Base-by-base conservation (phyloP, 1,284 basidiomycete species). In the Pholiota adiposa region DNA sequence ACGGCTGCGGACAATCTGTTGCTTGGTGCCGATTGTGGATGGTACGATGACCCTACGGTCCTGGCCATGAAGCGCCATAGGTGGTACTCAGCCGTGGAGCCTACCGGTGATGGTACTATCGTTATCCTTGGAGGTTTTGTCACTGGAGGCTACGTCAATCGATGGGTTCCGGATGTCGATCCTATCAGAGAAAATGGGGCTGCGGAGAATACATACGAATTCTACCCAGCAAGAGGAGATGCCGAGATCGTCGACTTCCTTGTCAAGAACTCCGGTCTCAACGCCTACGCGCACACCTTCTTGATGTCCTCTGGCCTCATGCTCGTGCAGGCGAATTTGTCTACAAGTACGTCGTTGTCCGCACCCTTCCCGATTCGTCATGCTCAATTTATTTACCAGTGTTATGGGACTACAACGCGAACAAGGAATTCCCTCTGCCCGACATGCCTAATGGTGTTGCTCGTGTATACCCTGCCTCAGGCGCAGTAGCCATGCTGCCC, bases 391-490 rank as follows among this genome's bases (percentile, higher is more conserved):
- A n/a, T 33, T 31, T 54, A 7, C 25, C 54, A 89, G 87, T 83
- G 48, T 70, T 89, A 8, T 89, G 85, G 85, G 80, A 89, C 59
- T 77, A 79, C 25, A 61, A 71, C 2, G 79, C 75, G 54, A 89
- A 88, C 70, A 67, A 73, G 36, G 91, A 94, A 73, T 85, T 77
- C 0, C 65, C 70, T 5, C 77, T 88, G 0, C 86, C 85, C 2
- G 71, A 79, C 64, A 88, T 89, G 87, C 88, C 88, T 0, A 77
- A 75, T 29, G 70, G 82, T 58, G 86, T 94, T 50, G 81, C 86
- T 36, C 89, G 93, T 57, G 93, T 96, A 18, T 97, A 97, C 77
- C 96, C 96, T 38, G 95, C 92, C 0, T 96, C 93, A 0, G 95
- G 89, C 60, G 95, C 90, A 4, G 86, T 85, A 2, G 92, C 90